These are phyloP conservation scores for Lachnellula hyalina DNA, from an alignment of 2,329 filamentous ascomycete species.

Conservation along the genomic window DNA sequence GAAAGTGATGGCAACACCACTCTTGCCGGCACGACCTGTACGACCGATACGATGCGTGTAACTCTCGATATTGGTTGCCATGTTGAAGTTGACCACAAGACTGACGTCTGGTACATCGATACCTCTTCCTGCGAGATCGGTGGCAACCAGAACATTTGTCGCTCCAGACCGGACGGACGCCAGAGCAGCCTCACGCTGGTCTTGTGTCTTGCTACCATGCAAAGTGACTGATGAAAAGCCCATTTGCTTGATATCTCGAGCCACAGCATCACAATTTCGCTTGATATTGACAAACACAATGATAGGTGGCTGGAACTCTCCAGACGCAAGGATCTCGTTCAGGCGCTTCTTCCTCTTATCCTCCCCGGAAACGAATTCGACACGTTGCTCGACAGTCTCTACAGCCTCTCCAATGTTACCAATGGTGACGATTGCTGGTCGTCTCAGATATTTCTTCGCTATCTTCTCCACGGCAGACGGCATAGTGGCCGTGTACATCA, in stretches of 20 bases:
- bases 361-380: slow-evolving; percentile 85
- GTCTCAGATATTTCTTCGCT: slow-evolving; percentile 90
- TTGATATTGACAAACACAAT: slow-evolving; percentile 99
- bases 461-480: slow-evolving; percentile 87
- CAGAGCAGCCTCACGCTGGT: slow-evolving; percentile 91
- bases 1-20: slow-evolving; percentile 93
- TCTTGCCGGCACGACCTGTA: slow-evolving; percentile 96
- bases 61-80: slow-evolving; percentile 86
- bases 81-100: slow-evolving; percentile 98
- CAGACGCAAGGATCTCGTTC: slow-evolving; percentile 77
- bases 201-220: slow-evolving; percentile 94
- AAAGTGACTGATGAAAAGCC: slow-evolving; percentile 86
- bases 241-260: slow-evolving; percentile 89
- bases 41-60: slow-evolving; percentile 97
- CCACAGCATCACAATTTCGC: slow-evolving; percentile 93
- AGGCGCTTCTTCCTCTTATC: slow-evolving; percentile 96
- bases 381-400: slow-evolving; percentile 94
- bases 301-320: slow-evolving; percentile 80
- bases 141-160: slow-evolving; percentile 87
- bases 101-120: slow-evolving; percentile 94
- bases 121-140: slow-evolving; percentile 92
- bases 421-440: slow-evolving; percentile 90
- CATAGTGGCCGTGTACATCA: slow-evolving; percentile 99
- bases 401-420: slow-evolving; percentile 94
- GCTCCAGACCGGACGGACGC: slow-evolving; percentile 74